These are phyloP conservation scores for Venturia effusa DNA, from an alignment of 2,329 filamentous ascomycete genomes.

Conservation along the genomic window DNA sequence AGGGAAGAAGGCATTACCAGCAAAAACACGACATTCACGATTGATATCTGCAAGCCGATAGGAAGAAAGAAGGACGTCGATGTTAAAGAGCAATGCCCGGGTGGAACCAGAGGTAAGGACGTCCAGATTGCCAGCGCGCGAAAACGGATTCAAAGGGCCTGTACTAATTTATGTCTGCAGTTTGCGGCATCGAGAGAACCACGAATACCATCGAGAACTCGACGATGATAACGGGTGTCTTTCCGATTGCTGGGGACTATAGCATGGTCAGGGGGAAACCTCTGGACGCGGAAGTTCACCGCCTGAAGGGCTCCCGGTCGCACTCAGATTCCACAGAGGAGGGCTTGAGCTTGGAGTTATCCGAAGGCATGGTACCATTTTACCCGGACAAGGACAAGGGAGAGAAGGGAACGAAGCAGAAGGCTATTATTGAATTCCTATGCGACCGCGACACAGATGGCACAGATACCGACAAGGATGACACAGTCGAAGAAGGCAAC, in stretches of 20 bases:
- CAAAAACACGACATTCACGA: constrained; percentile 68
- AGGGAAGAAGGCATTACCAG: constrained; percentile 36
- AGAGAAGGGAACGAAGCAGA: constrained; percentile 47
- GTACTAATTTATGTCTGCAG: constrained; percentile 29
- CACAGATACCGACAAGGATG: constrained; percentile 39
- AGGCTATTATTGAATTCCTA: constrained; percentile 73
- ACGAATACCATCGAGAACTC: constrained; percentile 20
- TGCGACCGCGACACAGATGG: constrained; percentile 48
- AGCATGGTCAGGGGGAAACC: constrained; percentile 43
- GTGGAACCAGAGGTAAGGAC: constrained; percentile 53
- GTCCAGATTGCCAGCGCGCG: background rate
- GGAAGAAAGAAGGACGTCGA: constrained; percentile 47
- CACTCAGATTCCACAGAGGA: constrained; percentile 56
- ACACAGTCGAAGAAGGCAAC: constrained; percentile 27
- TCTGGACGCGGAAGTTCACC: constrained; percentile 37
- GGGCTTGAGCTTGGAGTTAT: constrained; percentile 59
- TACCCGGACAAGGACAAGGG: constrained; percentile 13
- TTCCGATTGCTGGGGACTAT: constrained; percentile 67
- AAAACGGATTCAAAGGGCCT: background rate
- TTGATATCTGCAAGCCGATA: constrained; percentile 64
- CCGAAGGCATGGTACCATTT: constrained; percentile 43
- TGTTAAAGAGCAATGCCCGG: constrained; percentile 52
- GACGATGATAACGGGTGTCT: constrained; percentile 40
- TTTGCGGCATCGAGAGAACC: constrained; percentile 61
- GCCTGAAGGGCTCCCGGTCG: constrained; percentile 20